Percentiles rank a stretch among this genome's conserved stretches.
These are phyloP conservation scores for Tetracladium setigerum DNA, from an alignment of 495 filamentous ascomycete species.

Conservation along the genomic window DNA sequence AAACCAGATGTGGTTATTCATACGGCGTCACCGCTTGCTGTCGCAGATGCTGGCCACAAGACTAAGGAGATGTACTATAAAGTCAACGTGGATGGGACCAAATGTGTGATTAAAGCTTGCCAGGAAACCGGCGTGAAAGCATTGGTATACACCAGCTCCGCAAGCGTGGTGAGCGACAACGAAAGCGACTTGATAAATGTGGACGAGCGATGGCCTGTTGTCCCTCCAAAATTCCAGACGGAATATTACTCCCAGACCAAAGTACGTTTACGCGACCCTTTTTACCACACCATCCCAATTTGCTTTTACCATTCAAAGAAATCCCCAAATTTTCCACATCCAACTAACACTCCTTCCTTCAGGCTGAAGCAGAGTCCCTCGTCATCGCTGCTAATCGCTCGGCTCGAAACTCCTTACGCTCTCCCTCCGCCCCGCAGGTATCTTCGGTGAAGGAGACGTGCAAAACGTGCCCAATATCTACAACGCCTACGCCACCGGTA, in stretches of 20 bases:
- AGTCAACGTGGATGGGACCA: slow-evolving; percentile 91
- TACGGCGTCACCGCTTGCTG: slow-evolving; percentile 71
- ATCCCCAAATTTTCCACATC: background rate
- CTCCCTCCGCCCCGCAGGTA: slow-evolving; percentile 79
- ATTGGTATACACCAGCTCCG: slow-evolving; percentile 90
- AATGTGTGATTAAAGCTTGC: slow-evolving; percentile 67
- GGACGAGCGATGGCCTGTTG: slow-evolving; percentile 78
- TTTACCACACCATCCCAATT: slow-evolving; percentile 5
- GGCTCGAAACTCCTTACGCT: slow-evolving; percentile 59
- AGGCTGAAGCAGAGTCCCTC: slow-evolving; percentile 81
- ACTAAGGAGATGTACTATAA: slow-evolving; percentile 59
- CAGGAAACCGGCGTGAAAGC: slow-evolving; percentile 74
- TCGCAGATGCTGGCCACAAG: slow-evolving; percentile 19
- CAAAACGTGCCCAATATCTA: slow-evolving; percentile 57
- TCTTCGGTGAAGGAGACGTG: slow-evolving; percentile 84
- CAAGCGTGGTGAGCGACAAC: slow-evolving; percentile 79
- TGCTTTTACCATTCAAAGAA: background rate
- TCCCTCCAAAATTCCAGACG: slow-evolving; percentile 59
- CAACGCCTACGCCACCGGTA: slow-evolving; percentile 52
- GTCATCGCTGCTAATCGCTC: slow-evolving; percentile 80
- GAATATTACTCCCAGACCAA: slow-evolving; percentile 93
- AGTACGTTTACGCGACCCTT: no score
- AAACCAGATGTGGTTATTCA: slow-evolving; percentile 91
- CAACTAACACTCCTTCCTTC: slow-evolving; percentile 6
- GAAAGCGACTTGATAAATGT: slow-evolving; percentile 77